Evolutionary conservation across 495 filamentous ascomycete genomes (phyloP).

Genomic region (Aspergillus mulundensis): DNA sequence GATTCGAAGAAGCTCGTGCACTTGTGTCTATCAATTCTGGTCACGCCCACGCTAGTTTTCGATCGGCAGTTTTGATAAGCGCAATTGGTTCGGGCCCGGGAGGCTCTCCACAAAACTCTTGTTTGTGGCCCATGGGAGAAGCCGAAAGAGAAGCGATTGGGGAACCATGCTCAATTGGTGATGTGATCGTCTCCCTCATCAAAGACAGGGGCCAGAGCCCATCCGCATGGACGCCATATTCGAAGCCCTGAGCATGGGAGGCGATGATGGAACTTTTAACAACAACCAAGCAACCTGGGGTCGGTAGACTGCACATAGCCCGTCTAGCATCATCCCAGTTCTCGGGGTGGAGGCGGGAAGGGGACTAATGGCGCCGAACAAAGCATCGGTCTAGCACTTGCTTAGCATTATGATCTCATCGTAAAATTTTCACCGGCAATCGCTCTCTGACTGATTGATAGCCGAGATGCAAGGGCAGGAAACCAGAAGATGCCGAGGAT

Average conservation of each 20-base stretch:
- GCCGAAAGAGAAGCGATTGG: background rate
- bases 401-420: slow-evolving; percentile 1
- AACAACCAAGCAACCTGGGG: background rate
- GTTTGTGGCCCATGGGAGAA: slow-evolving; percentile 4
- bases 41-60: background rate
- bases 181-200: background rate
- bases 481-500: background rate
- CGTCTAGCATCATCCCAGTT: background rate
- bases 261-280: background rate
- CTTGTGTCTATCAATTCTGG: background rate
- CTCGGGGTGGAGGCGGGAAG: too few relatives aligned
- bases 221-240: background rate
- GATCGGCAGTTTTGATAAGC: slow-evolving; percentile 1
- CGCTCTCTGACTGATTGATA: background rate
- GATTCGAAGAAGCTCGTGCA: background rate
- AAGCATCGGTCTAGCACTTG: background rate
- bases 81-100: background rate
- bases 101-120: slow-evolving; percentile 7
- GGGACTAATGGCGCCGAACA: background rate
- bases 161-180: background rate
- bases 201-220: background rate
- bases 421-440: background rate
- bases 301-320: background rate
- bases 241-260: background rate
- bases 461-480: background rate